These are phyloP conservation scores for Taiozyma sp. DNA, from an alignment of 1,139 yeast species.

Conservation along the genomic window DNA sequence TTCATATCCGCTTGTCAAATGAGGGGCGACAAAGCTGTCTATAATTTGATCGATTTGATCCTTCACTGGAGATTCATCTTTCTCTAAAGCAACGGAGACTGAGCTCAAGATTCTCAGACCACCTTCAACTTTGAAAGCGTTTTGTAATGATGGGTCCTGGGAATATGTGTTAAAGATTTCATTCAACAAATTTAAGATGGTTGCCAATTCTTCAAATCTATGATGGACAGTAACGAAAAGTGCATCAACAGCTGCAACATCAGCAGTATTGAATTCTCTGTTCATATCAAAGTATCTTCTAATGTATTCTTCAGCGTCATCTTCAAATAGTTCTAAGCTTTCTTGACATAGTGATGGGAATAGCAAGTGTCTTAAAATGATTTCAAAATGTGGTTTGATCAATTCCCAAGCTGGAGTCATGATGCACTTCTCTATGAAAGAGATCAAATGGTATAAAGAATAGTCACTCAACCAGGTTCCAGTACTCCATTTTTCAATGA, in stretches of 20 bases:
- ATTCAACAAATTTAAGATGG: constrained; percentile 43
- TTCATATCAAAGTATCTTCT: constrained; percentile 66
- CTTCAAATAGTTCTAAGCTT: constrained; percentile 60
- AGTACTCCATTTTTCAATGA: constrained; percentile 58
- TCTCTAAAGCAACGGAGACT: constrained; percentile 48
- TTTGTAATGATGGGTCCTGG: constrained; percentile 31
- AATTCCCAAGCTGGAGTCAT: constrained; percentile 51
- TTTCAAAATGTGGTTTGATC: constrained; percentile 52
- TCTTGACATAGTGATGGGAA: constrained; percentile 59
- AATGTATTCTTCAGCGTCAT: constrained; percentile 70
- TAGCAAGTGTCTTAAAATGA: constrained; percentile 53
- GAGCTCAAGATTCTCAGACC: constrained; percentile 75
- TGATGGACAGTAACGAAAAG: constrained; percentile 44
- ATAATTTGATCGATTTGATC: constrained; percentile 71
- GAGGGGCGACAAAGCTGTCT: constrained; percentile 62
- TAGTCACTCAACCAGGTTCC: constrained; percentile 59
- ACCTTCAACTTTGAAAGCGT: constrained; percentile 79
- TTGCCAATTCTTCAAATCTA: constrained; percentile 42
- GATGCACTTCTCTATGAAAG: constrained; percentile 59
- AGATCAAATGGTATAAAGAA: constrained; percentile 55
- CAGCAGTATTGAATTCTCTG: constrained; percentile 72
- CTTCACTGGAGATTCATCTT: constrained; percentile 48
- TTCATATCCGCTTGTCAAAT: constrained; percentile 54
- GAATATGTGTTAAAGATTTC: constrained; percentile 41
- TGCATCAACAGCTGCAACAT: constrained; percentile 78